Evolutionary conservation across 2,329 filamentous ascomycete species (phyloP).

Genomic region (Trichoderma citrinoviride): DNA sequence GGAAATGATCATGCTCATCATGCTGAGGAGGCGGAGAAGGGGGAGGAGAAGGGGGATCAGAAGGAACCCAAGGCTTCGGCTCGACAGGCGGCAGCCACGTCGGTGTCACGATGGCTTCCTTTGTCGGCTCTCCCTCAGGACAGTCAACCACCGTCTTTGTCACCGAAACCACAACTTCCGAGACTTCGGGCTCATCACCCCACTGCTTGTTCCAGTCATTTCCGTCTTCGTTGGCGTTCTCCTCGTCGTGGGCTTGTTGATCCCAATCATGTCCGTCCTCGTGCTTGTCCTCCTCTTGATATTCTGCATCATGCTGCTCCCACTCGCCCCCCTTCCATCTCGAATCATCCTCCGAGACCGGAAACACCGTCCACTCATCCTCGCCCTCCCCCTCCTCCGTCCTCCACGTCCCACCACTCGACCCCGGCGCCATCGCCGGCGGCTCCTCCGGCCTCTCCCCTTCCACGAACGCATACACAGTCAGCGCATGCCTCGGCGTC

Average conservation of each 20-base stretch:
- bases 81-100: neutral
- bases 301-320: neutral
- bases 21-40: neutral
- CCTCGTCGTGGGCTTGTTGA: neutral
- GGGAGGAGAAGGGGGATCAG: neutral
- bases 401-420: conserved; percentile 26
- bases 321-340: neutral
- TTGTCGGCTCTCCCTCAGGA: neutral
- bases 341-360: conserved; percentile 3
- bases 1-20: neutral
- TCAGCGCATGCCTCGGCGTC: conserved; percentile 37
- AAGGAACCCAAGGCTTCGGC: neutral
- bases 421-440: conserved; percentile 32
- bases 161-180: neutral
- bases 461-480: conserved; percentile 42
- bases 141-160: conserved; percentile 4
- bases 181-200: neutral
- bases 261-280: neutral
- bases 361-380: neutral
- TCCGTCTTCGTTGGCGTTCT: neutral
- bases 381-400: neutral
- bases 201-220: neutral
- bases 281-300: too few relatives aligned
- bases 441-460: conserved; percentile 34
- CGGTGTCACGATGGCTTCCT: neutral